A percentile compares a stretch with the other conserved stretches of the same genome.
phyloP scores from a whole-genome alignment of 225 moss, liverwort and hornwort genomes.

The Polytrichum formosum region DNA sequence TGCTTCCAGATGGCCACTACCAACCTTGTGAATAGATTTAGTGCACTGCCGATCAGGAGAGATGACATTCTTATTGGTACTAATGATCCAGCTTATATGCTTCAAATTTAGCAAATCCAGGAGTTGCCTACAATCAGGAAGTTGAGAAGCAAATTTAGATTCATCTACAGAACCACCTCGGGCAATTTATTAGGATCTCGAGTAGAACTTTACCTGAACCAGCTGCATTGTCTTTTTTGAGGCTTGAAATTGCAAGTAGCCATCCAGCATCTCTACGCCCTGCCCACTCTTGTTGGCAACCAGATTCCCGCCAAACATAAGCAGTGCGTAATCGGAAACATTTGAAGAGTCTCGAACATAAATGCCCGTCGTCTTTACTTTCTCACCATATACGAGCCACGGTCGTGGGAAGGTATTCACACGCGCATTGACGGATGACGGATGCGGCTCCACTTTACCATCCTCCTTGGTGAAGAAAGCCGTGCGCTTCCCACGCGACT shows the following conservation, averaged over 20 bases:
- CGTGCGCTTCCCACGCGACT: slow-evolving; percentile 82
- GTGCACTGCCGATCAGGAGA: neutral
- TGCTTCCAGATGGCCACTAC: too few relatives aligned
- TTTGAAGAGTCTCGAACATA: slow-evolving; percentile 92
- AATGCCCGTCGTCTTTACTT: slow-evolving; percentile 92
- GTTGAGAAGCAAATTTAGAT: too few relatives aligned
- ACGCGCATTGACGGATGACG: slow-evolving; percentile 90
- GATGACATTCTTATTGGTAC: neutral
- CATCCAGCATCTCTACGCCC: slow-evolving; percentile 91
- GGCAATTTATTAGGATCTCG: too few relatives aligned
- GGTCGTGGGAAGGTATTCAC: slow-evolving; percentile 76
- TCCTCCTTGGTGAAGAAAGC: slow-evolving; percentile 98
- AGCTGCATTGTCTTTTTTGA: slow-evolving; percentile 77
- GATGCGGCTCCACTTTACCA: slow-evolving; percentile 99
- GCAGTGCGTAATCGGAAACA: slow-evolving; percentile 88
- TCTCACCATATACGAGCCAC: slow-evolving; percentile 95
- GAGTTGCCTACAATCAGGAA: too few relatives aligned
- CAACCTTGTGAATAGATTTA: neutral
- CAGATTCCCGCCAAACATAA: slow-evolving; percentile 92
- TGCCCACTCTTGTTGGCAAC: slow-evolving; percentile 71
- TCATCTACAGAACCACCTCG: too few relatives aligned
- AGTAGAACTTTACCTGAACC: slow-evolving; percentile 57
- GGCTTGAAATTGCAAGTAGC: slow-evolving; percentile 91
- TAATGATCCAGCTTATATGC: too few relatives aligned
- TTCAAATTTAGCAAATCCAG: too few relatives aligned